These are phyloP conservation scores for Trypanosoma brucei DNA, from an alignment of 208 protist species.

Conservation along the genomic window DNA sequence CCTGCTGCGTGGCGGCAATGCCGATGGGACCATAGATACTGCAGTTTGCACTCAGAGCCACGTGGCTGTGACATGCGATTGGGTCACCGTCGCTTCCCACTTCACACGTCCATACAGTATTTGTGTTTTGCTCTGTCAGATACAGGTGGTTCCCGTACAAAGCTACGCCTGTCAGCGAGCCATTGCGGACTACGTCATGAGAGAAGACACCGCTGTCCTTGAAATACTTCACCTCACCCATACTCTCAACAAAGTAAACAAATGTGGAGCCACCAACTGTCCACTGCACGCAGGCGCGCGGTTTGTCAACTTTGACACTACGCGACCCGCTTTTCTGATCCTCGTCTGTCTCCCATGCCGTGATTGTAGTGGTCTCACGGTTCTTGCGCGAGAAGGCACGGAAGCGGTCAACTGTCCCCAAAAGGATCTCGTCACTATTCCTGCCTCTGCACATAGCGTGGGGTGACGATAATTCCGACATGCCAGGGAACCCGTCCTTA, in stretches of 20 bases:
- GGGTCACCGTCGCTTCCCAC: conserved; percentile 11
- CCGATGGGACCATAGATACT: not conserved
- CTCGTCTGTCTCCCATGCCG: not conserved
- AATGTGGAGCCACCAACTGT: not conserved
- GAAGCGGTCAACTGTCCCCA: conserved; percentile 29
- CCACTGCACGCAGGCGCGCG: not conserved
- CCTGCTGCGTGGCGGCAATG: conserved; percentile 23
- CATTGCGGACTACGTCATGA: not conserved
- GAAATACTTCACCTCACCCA: conserved; percentile 16
- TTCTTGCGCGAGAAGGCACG: conserved; percentile 36
- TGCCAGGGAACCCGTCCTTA: conserved; percentile 27
- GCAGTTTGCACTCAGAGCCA: conserved; percentile 8
- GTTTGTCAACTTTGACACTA: conserved; percentile 5
- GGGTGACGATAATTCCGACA: conserved; percentile 30
- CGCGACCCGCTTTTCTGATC: not conserved
- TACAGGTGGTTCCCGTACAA: conserved; percentile 29
- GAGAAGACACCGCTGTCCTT: conserved; percentile 2
- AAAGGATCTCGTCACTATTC: conserved; percentile 28
- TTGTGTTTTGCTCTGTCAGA: conserved; percentile 15
- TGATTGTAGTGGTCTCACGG: conserved; percentile 26
- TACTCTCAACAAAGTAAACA: conserved; percentile 25
- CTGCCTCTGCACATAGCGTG: conserved; percentile 31
- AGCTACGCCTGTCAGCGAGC: conserved; percentile 24
- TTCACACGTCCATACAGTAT: conserved; percentile 23
- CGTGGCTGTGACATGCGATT: not conserved